A percentile compares a stretch with the other conserved stretches of the same genome.
These are phyloP conservation scores for Ophiostoma sp. DNA, from an alignment of 2,329 filamentous ascomycete species.

Conservation along the genomic window DNA sequence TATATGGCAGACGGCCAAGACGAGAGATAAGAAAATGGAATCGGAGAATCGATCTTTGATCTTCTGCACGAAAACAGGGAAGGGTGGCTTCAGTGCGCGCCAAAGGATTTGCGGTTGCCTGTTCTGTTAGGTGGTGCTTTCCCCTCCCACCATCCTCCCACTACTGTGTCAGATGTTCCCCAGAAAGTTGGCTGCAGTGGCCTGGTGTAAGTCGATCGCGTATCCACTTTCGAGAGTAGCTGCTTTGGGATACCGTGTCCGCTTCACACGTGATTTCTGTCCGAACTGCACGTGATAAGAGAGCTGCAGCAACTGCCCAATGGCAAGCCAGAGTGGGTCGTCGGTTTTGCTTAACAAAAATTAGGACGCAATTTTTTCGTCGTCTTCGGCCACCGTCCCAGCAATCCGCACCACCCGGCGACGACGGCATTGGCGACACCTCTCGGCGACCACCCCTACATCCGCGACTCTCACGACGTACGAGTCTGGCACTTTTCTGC, in stretches of 20 bases:
- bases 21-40: background rate
- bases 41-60: background rate
- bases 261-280: background rate
- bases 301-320: background rate
- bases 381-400: background rate
- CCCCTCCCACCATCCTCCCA: too few relatives aligned
- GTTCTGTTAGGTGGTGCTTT: background rate
- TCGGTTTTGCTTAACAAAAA: background rate
- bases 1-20: background rate
- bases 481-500: background rate
- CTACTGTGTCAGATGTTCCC: background rate
- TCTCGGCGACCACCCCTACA: background rate
- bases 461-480: background rate
- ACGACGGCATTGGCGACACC: constrained; percentile 7
- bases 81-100: background rate
- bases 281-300: background rate
- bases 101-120: background rate
- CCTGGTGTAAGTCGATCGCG: constrained; percentile 10
- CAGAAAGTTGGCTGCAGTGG: constrained; percentile 1
- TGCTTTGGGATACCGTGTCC: background rate
- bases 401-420: background rate
- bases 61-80: background rate
- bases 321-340: background rate
- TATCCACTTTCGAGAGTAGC: background rate
- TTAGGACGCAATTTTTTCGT: constrained; percentile 14